These are phyloP conservation scores for Saccharomyces eubayanus DNA, from an alignment of 805 yeast species.

Conservation along the genomic window DNA sequence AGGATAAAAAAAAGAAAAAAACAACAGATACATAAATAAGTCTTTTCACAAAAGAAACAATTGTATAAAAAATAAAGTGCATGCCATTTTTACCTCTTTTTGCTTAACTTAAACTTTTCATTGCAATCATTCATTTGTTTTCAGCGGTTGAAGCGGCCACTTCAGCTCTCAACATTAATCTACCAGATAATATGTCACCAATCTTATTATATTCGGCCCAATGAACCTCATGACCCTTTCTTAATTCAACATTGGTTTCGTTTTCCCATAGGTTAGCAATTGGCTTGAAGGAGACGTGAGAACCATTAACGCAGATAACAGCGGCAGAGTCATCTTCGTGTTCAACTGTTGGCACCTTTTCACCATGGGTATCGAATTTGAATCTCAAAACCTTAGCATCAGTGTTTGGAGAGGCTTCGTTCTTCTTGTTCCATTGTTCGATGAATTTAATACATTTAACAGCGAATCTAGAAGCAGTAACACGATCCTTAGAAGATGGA, in stretches of 20 bases:
- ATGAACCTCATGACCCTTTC: slow-evolving; percentile 63
- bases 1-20: neutral
- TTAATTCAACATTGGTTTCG: slow-evolving; percentile 50
- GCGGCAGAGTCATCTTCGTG: slow-evolving; percentile 41
- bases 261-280: slow-evolving; percentile 48
- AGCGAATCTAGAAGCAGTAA: slow-evolving; percentile 81
- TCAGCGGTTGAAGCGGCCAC: slow-evolving; percentile 15
- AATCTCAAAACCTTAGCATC: slow-evolving; percentile 43
- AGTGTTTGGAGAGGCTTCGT: slow-evolving; percentile 29
- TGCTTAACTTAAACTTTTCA: neutral
- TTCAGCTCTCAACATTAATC: slow-evolving; percentile 43
- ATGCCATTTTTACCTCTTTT: neutral
- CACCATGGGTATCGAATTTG: slow-evolving; percentile 40
- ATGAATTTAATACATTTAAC: slow-evolving; percentile 83
- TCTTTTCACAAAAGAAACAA: neutral
- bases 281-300: slow-evolving; percentile 49
- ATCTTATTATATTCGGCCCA: slow-evolving; percentile 56
- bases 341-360: slow-evolving; percentile 38
- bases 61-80: neutral
- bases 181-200: slow-evolving; percentile 66
- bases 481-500: slow-evolving; percentile 91
- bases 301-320: slow-evolving; percentile 66
- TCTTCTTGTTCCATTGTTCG: slow-evolving; percentile 48
- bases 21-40: neutral
- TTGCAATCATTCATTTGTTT: neutral